These are phyloP conservation scores for Discostella stelligeroides DNA, from an alignment of 108 stramenopile species.

Conservation along the genomic window DNA sequence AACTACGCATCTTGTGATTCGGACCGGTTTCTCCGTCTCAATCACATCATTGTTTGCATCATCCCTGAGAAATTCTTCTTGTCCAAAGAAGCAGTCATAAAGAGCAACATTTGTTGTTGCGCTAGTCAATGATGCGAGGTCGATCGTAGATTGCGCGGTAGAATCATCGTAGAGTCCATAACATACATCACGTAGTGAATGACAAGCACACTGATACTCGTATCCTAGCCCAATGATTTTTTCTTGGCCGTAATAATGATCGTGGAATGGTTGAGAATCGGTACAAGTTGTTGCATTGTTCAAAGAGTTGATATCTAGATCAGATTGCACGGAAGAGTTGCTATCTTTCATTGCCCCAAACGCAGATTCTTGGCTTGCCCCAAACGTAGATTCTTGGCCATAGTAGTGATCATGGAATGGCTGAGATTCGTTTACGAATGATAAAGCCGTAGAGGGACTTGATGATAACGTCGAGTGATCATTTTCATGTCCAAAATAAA, in stretches of 20 bases:
- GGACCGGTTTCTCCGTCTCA: background rate
- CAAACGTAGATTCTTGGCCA: conserved; percentile 15
- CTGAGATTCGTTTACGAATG: background rate
- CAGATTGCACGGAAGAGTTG: background rate
- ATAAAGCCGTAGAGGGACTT: background rate
- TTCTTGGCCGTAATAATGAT: conserved; percentile 15
- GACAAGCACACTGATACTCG: conserved; percentile 5
- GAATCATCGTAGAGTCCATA: conserved; percentile 16
- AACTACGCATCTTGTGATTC: conserved; percentile 3
- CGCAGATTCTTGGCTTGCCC: conserved; percentile 14
- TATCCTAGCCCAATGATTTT: background rate
- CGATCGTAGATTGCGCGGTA: background rate
- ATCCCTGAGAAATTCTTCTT: background rate
- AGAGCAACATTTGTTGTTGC: background rate
- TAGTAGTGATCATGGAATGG: conserved; percentile 4
- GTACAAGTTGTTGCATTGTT: background rate
- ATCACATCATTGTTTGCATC: background rate
- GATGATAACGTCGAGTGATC: background rate
- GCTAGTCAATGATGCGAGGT: conserved; percentile 2
- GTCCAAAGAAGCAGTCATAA: conserved; percentile 12
- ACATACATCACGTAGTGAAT: background rate
- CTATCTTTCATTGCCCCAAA: conserved; percentile 11
- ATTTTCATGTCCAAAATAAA: conserved; percentile 6
- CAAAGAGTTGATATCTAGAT: conserved; percentile 3
- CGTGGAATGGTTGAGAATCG: conserved; percentile 10